Percentiles rank a stretch among this genome's conserved stretches.
These are phyloP conservation scores for Penicillium ochrochloron DNA, from an alignment of 495 filamentous ascomycete species.

Conservation along the genomic window DNA sequence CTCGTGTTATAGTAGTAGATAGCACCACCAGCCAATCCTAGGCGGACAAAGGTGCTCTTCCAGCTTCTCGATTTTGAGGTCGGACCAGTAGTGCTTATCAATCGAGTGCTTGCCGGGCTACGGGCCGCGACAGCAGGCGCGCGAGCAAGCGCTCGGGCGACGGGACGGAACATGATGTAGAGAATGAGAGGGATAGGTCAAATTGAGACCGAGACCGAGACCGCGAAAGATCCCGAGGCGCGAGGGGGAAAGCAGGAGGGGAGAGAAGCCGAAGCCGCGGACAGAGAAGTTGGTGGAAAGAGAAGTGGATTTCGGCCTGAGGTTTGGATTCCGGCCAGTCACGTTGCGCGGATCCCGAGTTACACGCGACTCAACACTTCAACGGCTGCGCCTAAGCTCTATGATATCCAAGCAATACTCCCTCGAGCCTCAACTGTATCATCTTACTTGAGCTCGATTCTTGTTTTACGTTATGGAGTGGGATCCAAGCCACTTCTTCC, in stretches of 20 bases:
- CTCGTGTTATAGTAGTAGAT: conserved; percentile 95
- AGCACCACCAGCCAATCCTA: conserved; percentile 75
- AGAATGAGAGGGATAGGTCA: conserved; percentile 18
- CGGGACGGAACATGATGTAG: conserved; percentile 64
- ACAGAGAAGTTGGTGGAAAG: conserved; percentile 34
- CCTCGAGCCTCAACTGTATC: neutral
- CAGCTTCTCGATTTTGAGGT: conserved; percentile 73
- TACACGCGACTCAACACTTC: conserved; percentile 20
- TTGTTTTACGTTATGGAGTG: conserved; percentile 44
- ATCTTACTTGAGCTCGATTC: neutral
- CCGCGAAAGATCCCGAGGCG: conserved; percentile 19
- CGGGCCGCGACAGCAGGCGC: conserved; percentile 45
- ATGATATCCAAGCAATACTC: neutral
- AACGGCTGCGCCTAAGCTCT: neutral
- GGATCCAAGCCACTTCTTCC: conserved; percentile 58
- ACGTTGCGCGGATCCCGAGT: conserved; percentile 32
- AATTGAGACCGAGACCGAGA: conserved; percentile 12
- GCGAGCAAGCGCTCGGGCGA: conserved; percentile 60
- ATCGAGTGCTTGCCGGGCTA: conserved; percentile 56
- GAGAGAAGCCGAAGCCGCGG: conserved; percentile 17
- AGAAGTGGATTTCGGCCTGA: conserved; percentile 36
- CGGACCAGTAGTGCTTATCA: conserved; percentile 70
- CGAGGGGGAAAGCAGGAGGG: conserved; percentile 17
- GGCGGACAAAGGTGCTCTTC: conserved; percentile 75
- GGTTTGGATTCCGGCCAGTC: conserved; percentile 30